These are phyloP conservation scores for Syzygium oleosum DNA, from an alignment of 345 rosid genomes.

Conservation along the genomic window DNA sequence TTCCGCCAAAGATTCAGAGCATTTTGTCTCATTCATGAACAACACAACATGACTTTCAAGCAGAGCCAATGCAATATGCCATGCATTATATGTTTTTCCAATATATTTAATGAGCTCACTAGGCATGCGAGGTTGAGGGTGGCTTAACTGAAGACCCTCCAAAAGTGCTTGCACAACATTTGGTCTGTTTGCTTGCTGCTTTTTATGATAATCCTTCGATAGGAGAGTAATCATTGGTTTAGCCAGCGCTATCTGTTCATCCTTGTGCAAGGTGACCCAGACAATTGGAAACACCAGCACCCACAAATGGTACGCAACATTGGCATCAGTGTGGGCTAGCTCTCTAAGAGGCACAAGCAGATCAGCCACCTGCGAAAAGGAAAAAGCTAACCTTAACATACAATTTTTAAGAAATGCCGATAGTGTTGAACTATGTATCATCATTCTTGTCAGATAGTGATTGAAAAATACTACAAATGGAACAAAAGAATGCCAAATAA, in stretches of 20 bases:
- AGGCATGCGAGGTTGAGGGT: constrained; percentile 99
- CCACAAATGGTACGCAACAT: constrained; percentile 98
- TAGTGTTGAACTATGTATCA: background rate
- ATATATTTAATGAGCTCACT: constrained; percentile 95
- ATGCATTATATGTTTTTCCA: constrained; percentile 95
- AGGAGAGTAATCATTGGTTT: constrained; percentile 84
- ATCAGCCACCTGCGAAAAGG: constrained; percentile 64
- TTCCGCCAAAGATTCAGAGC: constrained; percentile 95
- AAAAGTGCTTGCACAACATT: constrained; percentile 98
- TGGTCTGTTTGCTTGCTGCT: constrained; percentile 90
- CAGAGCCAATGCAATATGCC: constrained; percentile 91
- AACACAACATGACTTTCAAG: constrained; percentile 95
- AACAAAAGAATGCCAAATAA: background rate
- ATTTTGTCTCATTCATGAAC: constrained; percentile 80
- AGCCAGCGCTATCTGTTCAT: constrained; percentile 78
- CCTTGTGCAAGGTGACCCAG: constrained; percentile 88
- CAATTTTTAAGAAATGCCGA: background rate
- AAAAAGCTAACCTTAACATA: background rate
- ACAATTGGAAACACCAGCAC: constrained; percentile 97
- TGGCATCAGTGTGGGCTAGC: constrained; percentile 87
- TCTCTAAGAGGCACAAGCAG: constrained; percentile 87
- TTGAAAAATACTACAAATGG: background rate
- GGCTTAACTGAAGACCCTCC: constrained; percentile 97
- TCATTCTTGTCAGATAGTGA: background rate
- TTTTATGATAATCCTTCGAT: constrained; percentile 94